phyloP scores from a whole-genome alignment of 2,329 filamentous ascomycete species.

The Venturia carpophila region DNA sequence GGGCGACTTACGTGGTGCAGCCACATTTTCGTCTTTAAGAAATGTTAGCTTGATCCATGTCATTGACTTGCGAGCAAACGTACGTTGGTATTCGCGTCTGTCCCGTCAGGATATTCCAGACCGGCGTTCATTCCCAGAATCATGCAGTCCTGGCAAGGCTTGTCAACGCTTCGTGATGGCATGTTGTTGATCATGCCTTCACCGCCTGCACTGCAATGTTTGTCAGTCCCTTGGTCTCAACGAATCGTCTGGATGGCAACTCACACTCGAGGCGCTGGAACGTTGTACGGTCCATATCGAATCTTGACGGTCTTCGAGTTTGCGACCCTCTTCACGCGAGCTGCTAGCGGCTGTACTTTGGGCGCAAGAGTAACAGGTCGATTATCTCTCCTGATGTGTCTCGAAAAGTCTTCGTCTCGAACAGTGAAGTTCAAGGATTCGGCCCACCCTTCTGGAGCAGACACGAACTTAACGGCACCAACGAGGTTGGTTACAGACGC shows the following conservation, averaged over 20 bases:
- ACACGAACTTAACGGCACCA: constrained; percentile 9
- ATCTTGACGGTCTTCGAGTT: constrained; percentile 17
- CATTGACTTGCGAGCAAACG: background rate
- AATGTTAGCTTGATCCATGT: background rate
- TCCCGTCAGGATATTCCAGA: constrained; percentile 16
- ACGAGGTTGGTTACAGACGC: background rate
- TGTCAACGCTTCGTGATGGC: constrained; percentile 8
- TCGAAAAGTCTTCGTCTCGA: background rate
- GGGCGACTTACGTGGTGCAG: constrained; percentile 14
- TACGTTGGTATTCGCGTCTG: constrained; percentile 14
- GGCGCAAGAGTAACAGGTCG: constrained; percentile 7
- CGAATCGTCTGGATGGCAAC: background rate
- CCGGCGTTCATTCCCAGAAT: constrained; percentile 16
- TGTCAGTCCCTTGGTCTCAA: background rate
- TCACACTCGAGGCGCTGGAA: constrained; percentile 15
- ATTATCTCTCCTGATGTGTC: background rate
- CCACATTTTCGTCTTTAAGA: constrained; percentile 14
- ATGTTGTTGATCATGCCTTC: constrained; percentile 16
- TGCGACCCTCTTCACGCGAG: constrained; percentile 7
- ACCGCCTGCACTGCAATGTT: background rate
- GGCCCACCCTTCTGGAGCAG: constrained; percentile 12
- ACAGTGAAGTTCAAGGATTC: constrained; percentile 10
- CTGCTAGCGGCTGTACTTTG: constrained; percentile 2
- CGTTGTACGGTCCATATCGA: constrained; percentile 17
- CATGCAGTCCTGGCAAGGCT: constrained; percentile 17